Evolutionary conservation across 2,329 filamentous ascomycete genomes (phyloP).

Genomic region (Ceratocystis eucalypticola): DNA sequence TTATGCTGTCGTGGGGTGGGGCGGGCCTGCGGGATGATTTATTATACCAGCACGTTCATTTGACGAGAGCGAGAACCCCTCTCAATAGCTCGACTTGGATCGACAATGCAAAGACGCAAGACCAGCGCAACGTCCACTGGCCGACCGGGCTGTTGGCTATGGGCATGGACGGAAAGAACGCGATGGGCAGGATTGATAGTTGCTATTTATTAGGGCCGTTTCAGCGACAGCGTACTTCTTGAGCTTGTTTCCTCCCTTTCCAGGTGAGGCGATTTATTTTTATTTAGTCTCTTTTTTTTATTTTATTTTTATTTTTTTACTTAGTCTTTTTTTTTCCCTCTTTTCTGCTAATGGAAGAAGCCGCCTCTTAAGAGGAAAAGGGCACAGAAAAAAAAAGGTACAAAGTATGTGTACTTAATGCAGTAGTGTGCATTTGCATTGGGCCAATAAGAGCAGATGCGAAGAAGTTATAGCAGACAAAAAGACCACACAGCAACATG

Average conservation of each 20-base stretch:
- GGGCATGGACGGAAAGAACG: not conserved
- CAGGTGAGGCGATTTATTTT: not conserved
- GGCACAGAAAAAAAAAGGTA: not conserved
- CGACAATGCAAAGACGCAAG: too few relatives aligned
- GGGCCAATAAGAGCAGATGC: not conserved
- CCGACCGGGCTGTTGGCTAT: not conserved
- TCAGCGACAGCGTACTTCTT: not conserved
- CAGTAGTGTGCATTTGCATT: too few relatives aligned
- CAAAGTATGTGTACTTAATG: not conserved
- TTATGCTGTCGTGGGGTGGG: too few relatives aligned
- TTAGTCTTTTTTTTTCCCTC: too few relatives aligned
- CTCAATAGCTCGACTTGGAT: too few relatives aligned
- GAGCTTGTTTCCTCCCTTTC: not conserved
- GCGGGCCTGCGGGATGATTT: too few relatives aligned
- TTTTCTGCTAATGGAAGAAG: not conserved
- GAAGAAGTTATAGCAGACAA: not conserved
- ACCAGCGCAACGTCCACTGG: not conserved
- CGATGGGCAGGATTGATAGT: not conserved
- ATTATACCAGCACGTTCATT: too few relatives aligned
- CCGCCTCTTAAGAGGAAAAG: not conserved
- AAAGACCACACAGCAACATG: not conserved
- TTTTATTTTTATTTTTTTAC: too few relatives aligned
- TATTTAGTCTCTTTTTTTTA: not conserved
- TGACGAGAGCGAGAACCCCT: too few relatives aligned
- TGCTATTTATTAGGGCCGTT: not conserved